phyloP scores from a whole-genome alignment of 2,329 filamentous ascomycete genomes.

The Trichophyton benhamiae region DNA sequence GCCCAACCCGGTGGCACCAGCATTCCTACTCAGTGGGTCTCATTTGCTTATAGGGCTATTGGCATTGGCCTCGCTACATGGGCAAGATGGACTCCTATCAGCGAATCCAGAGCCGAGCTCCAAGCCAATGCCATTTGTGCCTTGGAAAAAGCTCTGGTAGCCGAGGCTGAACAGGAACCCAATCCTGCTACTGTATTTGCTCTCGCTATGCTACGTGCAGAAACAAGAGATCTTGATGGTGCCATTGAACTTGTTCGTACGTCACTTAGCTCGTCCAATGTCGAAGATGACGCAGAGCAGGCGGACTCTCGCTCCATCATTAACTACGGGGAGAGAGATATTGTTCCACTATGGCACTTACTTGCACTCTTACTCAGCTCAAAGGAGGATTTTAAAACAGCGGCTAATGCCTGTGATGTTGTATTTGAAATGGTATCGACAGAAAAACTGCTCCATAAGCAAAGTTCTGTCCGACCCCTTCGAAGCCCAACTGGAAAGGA shows the following conservation, averaged over 20 bases:
- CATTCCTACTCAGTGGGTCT: constrained; percentile 44
- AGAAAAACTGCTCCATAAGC: constrained; percentile 52
- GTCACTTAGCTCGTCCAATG: constrained; percentile 46
- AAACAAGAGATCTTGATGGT: constrained; percentile 65
- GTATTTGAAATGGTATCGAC: constrained; percentile 83
- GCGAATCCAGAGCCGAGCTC: constrained; percentile 55
- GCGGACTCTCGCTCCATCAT: constrained; percentile 23
- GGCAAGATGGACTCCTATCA: constrained; percentile 70
- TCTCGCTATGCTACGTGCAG: constrained; percentile 72
- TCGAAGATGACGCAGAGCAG: constrained; percentile 22
- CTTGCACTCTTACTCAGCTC: constrained; percentile 75
- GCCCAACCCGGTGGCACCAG: not conserved
- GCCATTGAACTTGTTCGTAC: constrained; percentile 74
- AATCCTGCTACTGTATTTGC: constrained; percentile 70
- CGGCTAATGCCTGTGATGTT: constrained; percentile 71
- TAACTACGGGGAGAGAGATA: constrained; percentile 31
- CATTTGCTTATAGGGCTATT: constrained; percentile 68
- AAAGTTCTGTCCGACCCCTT: constrained; percentile 35
- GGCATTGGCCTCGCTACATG: constrained; percentile 78
- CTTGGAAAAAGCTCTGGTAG: constrained; percentile 59
- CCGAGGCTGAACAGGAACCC: constrained; percentile 51
- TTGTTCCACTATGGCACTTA: constrained; percentile 85
- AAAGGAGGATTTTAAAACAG: constrained; percentile 70
- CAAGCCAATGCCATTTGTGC: constrained; percentile 66
- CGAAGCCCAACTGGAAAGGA: constrained; percentile 19